A percentile compares a stretch with the other conserved stretches of the same genome.
Conservation (phyloP, 1,284 basidiomycete species). For the Papiliotrema fonsecae region DNA sequence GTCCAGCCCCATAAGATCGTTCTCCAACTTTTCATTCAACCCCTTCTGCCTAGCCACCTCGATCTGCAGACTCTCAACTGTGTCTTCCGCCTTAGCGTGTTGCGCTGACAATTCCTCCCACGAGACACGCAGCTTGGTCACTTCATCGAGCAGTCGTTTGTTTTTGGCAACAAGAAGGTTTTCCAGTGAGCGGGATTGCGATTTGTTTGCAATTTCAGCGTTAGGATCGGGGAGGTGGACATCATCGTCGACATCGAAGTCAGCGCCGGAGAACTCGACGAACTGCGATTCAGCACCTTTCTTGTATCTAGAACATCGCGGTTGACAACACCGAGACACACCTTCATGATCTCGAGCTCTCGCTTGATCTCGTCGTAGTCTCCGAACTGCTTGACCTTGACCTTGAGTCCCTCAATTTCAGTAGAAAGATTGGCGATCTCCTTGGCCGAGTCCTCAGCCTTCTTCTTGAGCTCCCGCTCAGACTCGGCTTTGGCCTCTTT, state of each 20-base stretch:
- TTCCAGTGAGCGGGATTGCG: slow-evolving; percentile 78
- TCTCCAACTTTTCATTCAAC: slow-evolving; percentile 86
- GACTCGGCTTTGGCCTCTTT: slow-evolving; percentile 57
- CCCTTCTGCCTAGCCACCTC: slow-evolving; percentile 72
- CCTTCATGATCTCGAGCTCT: slow-evolving; percentile 96
- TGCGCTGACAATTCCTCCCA: slow-evolving; percentile 72
- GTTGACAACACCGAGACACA: too few relatives aligned
- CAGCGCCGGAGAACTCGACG: slow-evolving; percentile 84
- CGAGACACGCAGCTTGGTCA: slow-evolving; percentile 81
- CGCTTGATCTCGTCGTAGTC: slow-evolving; percentile 96
- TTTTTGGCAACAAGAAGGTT: slow-evolving; percentile 88
- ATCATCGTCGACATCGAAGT: slow-evolving; percentile 60
- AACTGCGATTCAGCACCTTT: slow-evolving; percentile 55
- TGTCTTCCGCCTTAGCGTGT: slow-evolving; percentile 58
- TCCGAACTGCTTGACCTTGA: slow-evolving; percentile 63
- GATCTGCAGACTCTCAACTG: slow-evolving; percentile 57
- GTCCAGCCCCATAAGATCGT: slow-evolving; percentile 78
- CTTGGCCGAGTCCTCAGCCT: slow-evolving; percentile 58
- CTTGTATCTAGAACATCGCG: too few relatives aligned
- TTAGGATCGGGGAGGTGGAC: slow-evolving; percentile 79
- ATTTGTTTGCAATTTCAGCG: slow-evolving; percentile 68
- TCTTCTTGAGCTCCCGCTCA: slow-evolving; percentile 55
- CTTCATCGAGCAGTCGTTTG: slow-evolving; percentile 85
- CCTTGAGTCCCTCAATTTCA: slow-evolving; percentile 65
- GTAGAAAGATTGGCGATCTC: slow-evolving; percentile 57